phyloP scores from a whole-genome alignment of 306 rosid genomes.

The Medicago truncatula region MtrunA17r5.0-ANR NC_053043.1:48968501-48969000 shows the following conservation, averaged over 20 bases:
- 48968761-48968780: background rate
- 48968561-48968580: conserved; percentile 2
- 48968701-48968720: conserved; percentile 71
- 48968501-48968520: conserved; percentile 13
- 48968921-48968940: conserved; percentile 27
- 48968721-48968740: conserved; percentile 95
- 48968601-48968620: background rate
- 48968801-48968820: conserved; percentile 38
- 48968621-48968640: conserved; percentile 13
- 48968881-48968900: conserved; percentile 99
- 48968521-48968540: conserved; percentile 33
- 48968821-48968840: conserved; percentile 80
- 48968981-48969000: conserved; percentile 49
- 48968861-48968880: conserved; percentile 97
- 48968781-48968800: conserved; percentile 9
- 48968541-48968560: conserved; percentile 4
- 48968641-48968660: conserved; percentile 46
- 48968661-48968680: conserved; percentile 68
- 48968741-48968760: background rate
- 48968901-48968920: conserved; percentile 38
- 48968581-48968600: conserved; percentile 4
- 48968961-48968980: conserved; percentile 35
- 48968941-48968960: conserved; percentile 28
- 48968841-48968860: conserved; percentile 96
- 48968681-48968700: conserved; percentile 78